Evolutionary conservation across 2,329 filamentous ascomycete species (phyloP), one percentile per base, ranked within the genome.

Genomic region (Fusarium sp.): DNA sequence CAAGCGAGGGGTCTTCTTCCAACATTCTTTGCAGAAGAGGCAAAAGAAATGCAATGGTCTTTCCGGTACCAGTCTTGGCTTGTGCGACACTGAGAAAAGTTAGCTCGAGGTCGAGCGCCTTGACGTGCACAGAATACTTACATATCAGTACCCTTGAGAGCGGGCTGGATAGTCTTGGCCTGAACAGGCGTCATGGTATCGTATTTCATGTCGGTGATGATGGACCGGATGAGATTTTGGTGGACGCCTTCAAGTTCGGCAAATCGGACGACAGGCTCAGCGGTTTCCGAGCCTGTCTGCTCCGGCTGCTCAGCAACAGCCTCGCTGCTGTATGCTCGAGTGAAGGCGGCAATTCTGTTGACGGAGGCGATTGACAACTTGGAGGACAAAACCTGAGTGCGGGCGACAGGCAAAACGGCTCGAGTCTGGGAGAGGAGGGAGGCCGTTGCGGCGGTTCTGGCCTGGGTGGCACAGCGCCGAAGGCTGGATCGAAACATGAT

Each of bases 51-150:
- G 92, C 95, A 54, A 98, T 80, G 0, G 95, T 99, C 80, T 99
- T 99, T 74, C 95, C 95, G 5, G 95, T 98, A 74, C 95, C 95
- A 8, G 95, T 99, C 79, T 92, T 97, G 58, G 95, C 95, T 80
- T 98, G 95, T 42, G 94, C 95, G 67, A 98, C 84, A 69, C 90
- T 71, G 59, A 39, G 35, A 60, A 40, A 15, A 32, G 47, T 75
- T 72, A 70, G 62, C 61, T 29, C 32, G 36, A 43, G 9, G 35
- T 38, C 35, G 6, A 15, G 2, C 24, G 19, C 24, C 19, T 22
- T 29, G 22, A 13, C 24, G 22, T 7, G n/a, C 9, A 10, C 9
- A 28, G 26, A 28, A 7, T 52, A 79, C 90, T 80, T 84, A 94
- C 91, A 97, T 83, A 76, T 97, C 94, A 58, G 83, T 85, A 22